Percentiles rank a stretch among this genome's conserved stretches.
Conservation (phyloP, 2,329 filamentous ascomycete species). For the Tolypocladium amazonense region DNA sequence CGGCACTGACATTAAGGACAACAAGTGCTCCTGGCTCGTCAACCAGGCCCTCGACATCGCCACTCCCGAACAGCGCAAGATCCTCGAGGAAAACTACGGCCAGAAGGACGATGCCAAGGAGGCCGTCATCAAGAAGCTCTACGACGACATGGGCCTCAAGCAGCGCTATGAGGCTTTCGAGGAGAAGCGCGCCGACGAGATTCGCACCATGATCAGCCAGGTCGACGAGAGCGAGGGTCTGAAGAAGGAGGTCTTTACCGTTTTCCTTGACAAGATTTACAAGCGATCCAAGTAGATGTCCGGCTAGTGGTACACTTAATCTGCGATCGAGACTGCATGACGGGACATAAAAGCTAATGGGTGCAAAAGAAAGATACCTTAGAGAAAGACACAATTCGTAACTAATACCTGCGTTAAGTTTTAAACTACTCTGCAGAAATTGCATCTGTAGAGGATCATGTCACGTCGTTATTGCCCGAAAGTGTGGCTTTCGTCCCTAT, state of each 20-base stretch:
- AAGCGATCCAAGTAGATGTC: conserved; percentile 79
- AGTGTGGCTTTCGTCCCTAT: background rate
- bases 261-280: conserved; percentile 94
- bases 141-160: conserved; percentile 75
- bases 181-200: conserved; percentile 71
- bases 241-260: conserved; percentile 82
- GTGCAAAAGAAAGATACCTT: background rate
- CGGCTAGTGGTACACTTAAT: background rate
- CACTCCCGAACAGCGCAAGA: conserved; percentile 73
- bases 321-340: background rate
- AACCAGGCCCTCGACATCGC: conserved; percentile 82
- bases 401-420: background rate
- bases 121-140: conserved; percentile 79
- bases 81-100: conserved; percentile 90
- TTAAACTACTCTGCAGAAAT: background rate
- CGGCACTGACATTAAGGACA: conserved; percentile 96
- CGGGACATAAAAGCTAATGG: background rate
- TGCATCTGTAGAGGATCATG: background rate
- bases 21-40: conserved; percentile 98
- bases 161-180: conserved; percentile 81
- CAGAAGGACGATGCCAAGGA: conserved; percentile 79
- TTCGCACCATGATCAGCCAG: conserved; percentile 62
- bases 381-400: background rate
- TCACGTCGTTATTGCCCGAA: background rate
- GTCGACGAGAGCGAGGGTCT: conserved; percentile 81